A percentile compares a stretch with the other conserved stretches of the same genome.
phyloP scores from a whole-genome alignment of 208 protist genomes.

The Trypanosoma vivax region DNA sequence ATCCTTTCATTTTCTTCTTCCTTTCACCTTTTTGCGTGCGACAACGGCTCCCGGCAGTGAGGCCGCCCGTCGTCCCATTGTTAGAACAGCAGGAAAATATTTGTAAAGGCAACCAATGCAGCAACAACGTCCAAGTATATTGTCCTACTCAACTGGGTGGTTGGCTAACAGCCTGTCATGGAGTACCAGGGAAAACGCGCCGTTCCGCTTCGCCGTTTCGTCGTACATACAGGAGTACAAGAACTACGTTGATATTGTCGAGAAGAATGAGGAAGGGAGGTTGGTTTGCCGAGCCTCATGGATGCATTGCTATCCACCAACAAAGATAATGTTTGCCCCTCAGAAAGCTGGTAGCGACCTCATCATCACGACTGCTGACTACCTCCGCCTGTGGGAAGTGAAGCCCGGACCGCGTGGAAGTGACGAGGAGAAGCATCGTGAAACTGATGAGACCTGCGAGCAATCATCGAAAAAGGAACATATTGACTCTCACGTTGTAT shows the following conservation, averaged over 20 bases:
- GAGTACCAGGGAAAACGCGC: constrained; percentile 39
- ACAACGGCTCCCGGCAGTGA: no score
- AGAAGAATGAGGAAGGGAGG: constrained; percentile 60
- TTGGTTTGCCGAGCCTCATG: constrained; percentile 77
- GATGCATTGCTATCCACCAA: constrained; percentile 96
- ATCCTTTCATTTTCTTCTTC: constrained; percentile 2
- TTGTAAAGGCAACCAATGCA: constrained; percentile 13
- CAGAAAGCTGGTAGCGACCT: constrained; percentile 72
- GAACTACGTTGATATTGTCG: constrained; percentile 92
- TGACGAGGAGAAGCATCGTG: constrained; percentile 8
- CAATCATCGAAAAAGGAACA: constrained; percentile 22
- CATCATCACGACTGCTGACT: constrained; percentile 97
- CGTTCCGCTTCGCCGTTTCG: constrained; percentile 92
- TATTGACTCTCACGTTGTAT: constrained; percentile 66
- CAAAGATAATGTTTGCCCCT: constrained; percentile 96
- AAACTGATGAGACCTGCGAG: constrained; percentile 7
- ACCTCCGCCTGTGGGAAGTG: constrained; percentile 97
- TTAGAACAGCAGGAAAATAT: background rate
- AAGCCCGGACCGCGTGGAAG: constrained; percentile 12
- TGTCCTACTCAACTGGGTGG: constrained; percentile 93
- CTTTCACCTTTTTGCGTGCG: no score
- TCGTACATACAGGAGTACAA: constrained; percentile 95
- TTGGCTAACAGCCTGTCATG: constrained; percentile 94
- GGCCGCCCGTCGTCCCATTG: no score
- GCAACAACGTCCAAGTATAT: constrained; percentile 37